Conservation (phyloP, 2,329 filamentous ascomycete species). For the Clonostachys solani region DNA sequence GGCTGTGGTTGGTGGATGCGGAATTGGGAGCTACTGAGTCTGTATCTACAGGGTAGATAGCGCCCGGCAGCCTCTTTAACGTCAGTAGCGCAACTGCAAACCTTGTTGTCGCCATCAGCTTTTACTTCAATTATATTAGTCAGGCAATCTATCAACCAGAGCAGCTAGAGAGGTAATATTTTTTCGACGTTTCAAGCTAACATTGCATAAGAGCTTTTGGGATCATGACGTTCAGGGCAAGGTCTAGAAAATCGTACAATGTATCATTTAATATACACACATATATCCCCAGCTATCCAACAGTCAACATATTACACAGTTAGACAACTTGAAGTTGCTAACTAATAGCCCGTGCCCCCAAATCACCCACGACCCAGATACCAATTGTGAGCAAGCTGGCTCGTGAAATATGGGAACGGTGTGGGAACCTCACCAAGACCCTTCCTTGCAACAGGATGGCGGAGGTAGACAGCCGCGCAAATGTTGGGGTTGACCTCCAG, state of each 20-base stretch:
- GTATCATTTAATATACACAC: constrained; percentile 8
- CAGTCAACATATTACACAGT: no score
- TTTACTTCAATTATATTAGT: neutral
- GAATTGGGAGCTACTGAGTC: neutral
- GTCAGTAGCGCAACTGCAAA: neutral
- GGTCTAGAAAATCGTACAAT: constrained; percentile 17
- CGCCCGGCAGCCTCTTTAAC: neutral
- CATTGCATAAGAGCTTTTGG: neutral
- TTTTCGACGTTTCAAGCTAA: neutral
- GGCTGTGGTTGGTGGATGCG: no score
- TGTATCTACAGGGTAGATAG: neutral
- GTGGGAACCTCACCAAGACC: constrained; percentile 80
- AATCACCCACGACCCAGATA: constrained; percentile 76
- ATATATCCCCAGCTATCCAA: neutral
- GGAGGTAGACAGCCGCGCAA: constrained; percentile 89
- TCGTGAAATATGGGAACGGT: constrained; percentile 67
- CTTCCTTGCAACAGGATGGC: constrained; percentile 85
- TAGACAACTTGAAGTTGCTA: no score
- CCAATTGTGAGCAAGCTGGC: constrained; percentile 87
- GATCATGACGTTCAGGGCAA: neutral
- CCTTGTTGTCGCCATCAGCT: neutral
- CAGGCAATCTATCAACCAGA: neutral
- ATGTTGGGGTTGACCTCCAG: constrained; percentile 98
- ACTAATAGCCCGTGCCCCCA: neutral
- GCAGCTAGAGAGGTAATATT: no score